phyloP scores from a whole-genome alignment of 495 filamentous ascomycete species.

The Penicillium bovifimosum region DNA sequence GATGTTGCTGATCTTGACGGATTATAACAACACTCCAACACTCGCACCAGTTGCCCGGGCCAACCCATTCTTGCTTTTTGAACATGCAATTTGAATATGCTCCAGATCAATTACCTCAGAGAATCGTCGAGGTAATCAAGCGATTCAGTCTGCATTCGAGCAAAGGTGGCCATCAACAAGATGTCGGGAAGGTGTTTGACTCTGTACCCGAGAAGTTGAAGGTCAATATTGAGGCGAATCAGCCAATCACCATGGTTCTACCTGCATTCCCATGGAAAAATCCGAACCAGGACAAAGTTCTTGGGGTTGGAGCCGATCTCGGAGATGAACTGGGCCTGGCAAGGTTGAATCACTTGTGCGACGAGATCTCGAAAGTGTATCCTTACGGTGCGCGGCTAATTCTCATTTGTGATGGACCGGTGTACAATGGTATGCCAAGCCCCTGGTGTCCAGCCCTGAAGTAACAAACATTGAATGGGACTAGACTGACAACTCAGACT shows the following conservation, averaged over 20 bases:
- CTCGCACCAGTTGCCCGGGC: background rate
- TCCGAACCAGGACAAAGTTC: conserved; percentile 3
- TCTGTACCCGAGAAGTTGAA: conserved; percentile 1
- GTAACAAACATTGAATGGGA: background rate
- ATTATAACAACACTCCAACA: background rate
- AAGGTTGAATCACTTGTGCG: conserved; percentile 5
- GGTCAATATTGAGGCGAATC: background rate
- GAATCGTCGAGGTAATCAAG: background rate
- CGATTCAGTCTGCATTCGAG: background rate
- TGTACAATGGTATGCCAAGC: conserved; percentile 3
- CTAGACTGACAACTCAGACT: background rate
- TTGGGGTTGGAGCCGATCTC: background rate
- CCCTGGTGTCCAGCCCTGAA: background rate
- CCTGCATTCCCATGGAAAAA: conserved; percentile 9
- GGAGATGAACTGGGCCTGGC: conserved; percentile 4
- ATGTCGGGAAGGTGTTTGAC: conserved; percentile 1
- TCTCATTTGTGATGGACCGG: conserved; percentile 5
- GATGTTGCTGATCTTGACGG: background rate
- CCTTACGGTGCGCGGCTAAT: conserved; percentile 7
- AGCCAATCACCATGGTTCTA: conserved; percentile 3
- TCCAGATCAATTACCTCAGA: background rate
- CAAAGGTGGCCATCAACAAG: background rate
- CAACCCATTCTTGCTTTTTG: background rate
- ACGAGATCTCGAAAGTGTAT: conserved; percentile 6
- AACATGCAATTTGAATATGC: conserved; percentile 5